Evolutionary conservation across 2,329 filamentous ascomycete species (phyloP).

Genomic region (Apiospora phragmitis): DNA sequence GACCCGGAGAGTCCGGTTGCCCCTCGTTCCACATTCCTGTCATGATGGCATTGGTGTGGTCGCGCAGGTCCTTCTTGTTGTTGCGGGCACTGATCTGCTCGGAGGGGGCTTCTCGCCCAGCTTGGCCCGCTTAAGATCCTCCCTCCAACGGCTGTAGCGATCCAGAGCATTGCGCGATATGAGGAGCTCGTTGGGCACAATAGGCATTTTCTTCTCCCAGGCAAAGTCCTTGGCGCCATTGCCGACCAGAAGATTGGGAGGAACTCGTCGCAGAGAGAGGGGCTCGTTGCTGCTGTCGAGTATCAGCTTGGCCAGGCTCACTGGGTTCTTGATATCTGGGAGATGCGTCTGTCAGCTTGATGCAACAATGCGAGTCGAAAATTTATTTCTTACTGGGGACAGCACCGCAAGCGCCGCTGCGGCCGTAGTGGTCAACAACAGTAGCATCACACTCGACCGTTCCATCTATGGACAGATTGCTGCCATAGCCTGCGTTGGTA

Average conservation of each 20-base stretch:
- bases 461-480: slow-evolving; percentile 89
- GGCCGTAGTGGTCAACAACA: slow-evolving; percentile 85
- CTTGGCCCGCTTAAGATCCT: slow-evolving; percentile 68
- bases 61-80: slow-evolving; percentile 32
- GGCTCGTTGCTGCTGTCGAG: slow-evolving; percentile 75
- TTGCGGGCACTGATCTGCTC: slow-evolving; percentile 17
- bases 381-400: slow-evolving; percentile 74
- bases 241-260: slow-evolving; percentile 88
- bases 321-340: slow-evolving; percentile 87
- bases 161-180: slow-evolving; percentile 79
- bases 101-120: slow-evolving; percentile 36
- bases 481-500: slow-evolving; percentile 94
- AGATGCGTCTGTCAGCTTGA: neutral
- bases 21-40: slow-evolving; percentile 64
- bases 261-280: slow-evolving; percentile 83
- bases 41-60: slow-evolving; percentile 56
- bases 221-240: slow-evolving; percentile 87
- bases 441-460: slow-evolving; percentile 94
- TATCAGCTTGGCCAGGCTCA: slow-evolving; percentile 80
- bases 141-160: slow-evolving; percentile 76
- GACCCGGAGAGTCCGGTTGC: slow-evolving; percentile 57
- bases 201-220: slow-evolving; percentile 70
- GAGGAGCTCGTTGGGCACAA: slow-evolving; percentile 73
- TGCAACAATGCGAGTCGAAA: neutral
- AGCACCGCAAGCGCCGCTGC: slow-evolving; percentile 91